phyloP scores from a whole-genome alignment of 1,284 basidiomycete species.

The Ganoderma lucidum region DNA sequence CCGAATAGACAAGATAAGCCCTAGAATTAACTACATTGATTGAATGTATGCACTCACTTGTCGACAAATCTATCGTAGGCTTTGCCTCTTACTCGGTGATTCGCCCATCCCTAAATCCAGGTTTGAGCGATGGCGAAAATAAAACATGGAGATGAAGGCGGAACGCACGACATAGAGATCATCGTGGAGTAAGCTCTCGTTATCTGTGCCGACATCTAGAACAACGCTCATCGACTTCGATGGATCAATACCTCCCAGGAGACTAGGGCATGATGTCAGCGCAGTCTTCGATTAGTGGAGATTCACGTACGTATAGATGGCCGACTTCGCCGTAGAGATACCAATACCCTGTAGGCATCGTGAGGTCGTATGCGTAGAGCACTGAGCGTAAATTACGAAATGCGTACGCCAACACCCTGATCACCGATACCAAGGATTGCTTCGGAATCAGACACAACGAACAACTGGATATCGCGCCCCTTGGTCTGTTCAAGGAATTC shows the following conservation, averaged over 20 bases:
- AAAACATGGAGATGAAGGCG: slow-evolving; percentile 33
- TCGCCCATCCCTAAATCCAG: slow-evolving; percentile 63
- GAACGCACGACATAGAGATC: slow-evolving; percentile 65
- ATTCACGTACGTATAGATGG: slow-evolving; percentile 75
- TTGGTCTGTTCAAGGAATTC: slow-evolving; percentile 72
- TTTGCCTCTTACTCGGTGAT: slow-evolving; percentile 66
- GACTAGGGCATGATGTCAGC: slow-evolving; percentile 45
- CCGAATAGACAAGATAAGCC: not conserved
- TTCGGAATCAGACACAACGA: slow-evolving; percentile 86
- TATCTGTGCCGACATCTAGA: slow-evolving; percentile 84
- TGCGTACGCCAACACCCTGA: slow-evolving; percentile 71
- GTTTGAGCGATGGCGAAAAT: not conserved
- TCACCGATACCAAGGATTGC: slow-evolving; percentile 87
- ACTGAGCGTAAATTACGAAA: slow-evolving; percentile 1
- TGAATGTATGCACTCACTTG: slow-evolving; percentile 49
- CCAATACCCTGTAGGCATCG: slow-evolving; percentile 51
- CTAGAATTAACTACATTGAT: not conserved
- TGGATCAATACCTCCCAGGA: slow-evolving; percentile 87
- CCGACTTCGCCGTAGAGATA: slow-evolving; percentile 88
- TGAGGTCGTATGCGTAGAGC: slow-evolving; percentile 1
- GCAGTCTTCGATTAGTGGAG: not conserved
- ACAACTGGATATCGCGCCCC: slow-evolving; percentile 70
- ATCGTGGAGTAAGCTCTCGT: slow-evolving; percentile 70
- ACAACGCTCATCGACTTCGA: slow-evolving; percentile 69
- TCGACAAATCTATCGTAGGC: slow-evolving; percentile 77